These are phyloP conservation scores for Rhododendron mucronatum DNA, from an alignment of 148 eudicot species.

Conservation along the genomic window DNA sequence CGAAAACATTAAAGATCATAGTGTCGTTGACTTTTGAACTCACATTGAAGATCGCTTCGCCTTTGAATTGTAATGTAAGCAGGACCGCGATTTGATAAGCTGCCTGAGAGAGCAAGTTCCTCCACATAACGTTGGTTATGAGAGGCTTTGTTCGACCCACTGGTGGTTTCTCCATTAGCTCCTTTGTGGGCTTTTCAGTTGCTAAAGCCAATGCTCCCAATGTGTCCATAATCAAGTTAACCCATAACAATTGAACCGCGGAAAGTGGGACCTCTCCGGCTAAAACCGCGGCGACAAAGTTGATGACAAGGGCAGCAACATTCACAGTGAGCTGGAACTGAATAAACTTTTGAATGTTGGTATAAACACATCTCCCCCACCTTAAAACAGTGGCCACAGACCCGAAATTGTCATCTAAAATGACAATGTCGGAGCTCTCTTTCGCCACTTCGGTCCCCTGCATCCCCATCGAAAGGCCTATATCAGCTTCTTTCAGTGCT, in stretches of 20 bases:
- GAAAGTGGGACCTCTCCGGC: constrained; percentile 16
- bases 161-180: constrained; percentile 7
- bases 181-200: constrained; percentile 12
- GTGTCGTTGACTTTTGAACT: constrained; percentile 10
- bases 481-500: constrained; percentile 6
- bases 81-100: constrained; percentile 12
- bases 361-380: constrained; percentile 15
- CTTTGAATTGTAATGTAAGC: constrained; percentile 16
- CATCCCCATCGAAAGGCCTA: constrained; percentile 18
- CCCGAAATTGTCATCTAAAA: constrained; percentile 8
- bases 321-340: constrained; percentile 20
- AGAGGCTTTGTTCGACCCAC: constrained; percentile 14
- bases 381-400: background rate
- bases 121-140: constrained; percentile 22
- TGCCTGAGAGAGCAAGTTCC: constrained; percentile 17
- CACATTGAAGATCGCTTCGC: constrained; percentile 8
- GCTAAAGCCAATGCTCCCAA: constrained; percentile 23
- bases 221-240: constrained; percentile 22
- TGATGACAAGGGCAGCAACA: constrained; percentile 7
- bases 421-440: constrained; percentile 13
- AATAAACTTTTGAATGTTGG: constrained; percentile 11
- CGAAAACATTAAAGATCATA: constrained; percentile 19
- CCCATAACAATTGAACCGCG: constrained; percentile 18
- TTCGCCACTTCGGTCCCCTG: constrained; percentile 8
- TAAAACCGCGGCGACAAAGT: constrained; percentile 17